Percentiles rank a stretch among this genome's conserved stretches.
These are phyloP conservation scores for Lablab purpureus DNA, from an alignment of 306 rosid species.

Conservation along the genomic window DNA sequence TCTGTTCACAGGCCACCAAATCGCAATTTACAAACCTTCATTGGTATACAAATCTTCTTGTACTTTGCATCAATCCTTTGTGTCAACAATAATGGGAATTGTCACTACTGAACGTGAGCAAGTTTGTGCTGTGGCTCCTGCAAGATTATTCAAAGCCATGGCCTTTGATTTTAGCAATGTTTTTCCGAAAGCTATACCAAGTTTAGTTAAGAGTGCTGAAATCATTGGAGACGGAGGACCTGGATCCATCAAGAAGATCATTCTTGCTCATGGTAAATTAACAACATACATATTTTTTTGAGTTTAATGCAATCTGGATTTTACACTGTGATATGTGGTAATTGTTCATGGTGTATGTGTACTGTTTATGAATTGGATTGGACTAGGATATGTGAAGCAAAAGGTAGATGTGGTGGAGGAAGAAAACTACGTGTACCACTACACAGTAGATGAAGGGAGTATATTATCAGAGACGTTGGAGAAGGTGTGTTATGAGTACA, in stretches of 20 bases:
- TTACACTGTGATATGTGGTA: too few relatives aligned
- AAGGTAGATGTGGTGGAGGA: slow-evolving; percentile 48
- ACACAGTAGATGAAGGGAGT: slow-evolving; percentile 56
- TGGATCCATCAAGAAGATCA: slow-evolving; percentile 54
- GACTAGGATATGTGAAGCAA: slow-evolving; percentile 51
- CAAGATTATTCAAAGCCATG: slow-evolving; percentile 55
- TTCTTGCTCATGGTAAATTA: slow-evolving; percentile 40
- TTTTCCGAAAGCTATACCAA: slow-evolving; percentile 45
- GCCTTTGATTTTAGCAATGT: slow-evolving; percentile 43
- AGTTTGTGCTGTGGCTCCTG: slow-evolving; percentile 43
- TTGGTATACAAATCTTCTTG: background rate
- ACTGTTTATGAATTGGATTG: background rate
- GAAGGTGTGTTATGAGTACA: slow-evolving; percentile 52
- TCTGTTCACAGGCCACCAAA: background rate
- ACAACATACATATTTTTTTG: too few relatives aligned
- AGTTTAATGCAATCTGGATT: too few relatives aligned
- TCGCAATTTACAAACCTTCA: background rate
- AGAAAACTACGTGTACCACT: slow-evolving; percentile 47
- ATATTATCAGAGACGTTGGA: slow-evolving; percentile 42
- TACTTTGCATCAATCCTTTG: background rate
- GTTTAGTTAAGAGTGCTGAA: slow-evolving; percentile 38
- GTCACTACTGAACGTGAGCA: slow-evolving; percentile 43
- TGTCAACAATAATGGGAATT: slow-evolving; percentile 52
- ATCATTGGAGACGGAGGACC: slow-evolving; percentile 55
- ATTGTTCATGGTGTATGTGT: background rate